Conservation (phyloP, 2,329 filamentous ascomycete species). For the Colletotrichum sublineola region DNA sequence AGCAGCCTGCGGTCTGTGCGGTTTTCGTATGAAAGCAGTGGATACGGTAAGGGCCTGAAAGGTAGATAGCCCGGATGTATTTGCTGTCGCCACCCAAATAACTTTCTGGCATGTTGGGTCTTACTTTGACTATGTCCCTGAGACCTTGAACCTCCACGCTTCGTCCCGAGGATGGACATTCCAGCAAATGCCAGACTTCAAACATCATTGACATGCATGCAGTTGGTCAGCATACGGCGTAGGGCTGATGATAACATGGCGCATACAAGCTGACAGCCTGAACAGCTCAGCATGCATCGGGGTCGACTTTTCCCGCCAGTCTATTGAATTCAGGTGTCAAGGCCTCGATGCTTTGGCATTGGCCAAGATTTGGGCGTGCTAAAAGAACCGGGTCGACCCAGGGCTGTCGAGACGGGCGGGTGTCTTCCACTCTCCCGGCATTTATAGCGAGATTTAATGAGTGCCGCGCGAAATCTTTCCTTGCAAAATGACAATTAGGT, state of each 20-base stretch:
- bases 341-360: not conserved
- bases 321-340: not conserved
- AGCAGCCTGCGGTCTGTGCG: no score
- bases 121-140: not conserved
- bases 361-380: not conserved
- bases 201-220: not conserved
- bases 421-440: constrained; percentile 20
- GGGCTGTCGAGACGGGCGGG: constrained; percentile 16
- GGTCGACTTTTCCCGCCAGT: not conserved
- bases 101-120: not conserved
- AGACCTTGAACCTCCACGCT: not conserved
- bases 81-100: not conserved
- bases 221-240: not conserved
- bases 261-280: not conserved
- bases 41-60: not conserved
- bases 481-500: not conserved
- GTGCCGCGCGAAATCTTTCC: not conserved
- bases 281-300: constrained; percentile 3
- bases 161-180: not conserved
- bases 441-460: constrained; percentile 23
- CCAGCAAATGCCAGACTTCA: not conserved
- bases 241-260: constrained; percentile 8
- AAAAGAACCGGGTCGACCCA: constrained; percentile 9
- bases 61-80: not conserved
- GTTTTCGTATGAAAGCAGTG: no score